Evolutionary conservation across 768 basidiomycete genomes (phyloP).

Genomic region (Lactarius quietus): DNA sequence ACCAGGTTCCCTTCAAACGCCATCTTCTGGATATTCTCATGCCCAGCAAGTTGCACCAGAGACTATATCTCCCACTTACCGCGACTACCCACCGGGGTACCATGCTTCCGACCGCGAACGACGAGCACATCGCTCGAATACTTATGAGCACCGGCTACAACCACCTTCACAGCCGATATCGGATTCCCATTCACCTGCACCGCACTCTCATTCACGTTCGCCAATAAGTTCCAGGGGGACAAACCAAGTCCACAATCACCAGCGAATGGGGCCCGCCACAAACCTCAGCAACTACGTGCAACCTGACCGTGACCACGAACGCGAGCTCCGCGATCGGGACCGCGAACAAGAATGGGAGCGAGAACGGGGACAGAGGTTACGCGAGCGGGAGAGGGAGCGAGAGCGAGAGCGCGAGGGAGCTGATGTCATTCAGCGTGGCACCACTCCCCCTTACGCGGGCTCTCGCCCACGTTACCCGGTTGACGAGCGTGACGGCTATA

Average conservation of each 20-base stretch:
- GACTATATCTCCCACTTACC: conserved; percentile 21
- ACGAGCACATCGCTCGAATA: conserved; percentile 15
- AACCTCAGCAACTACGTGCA: conserved; percentile 46
- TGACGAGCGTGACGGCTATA: conserved; percentile 25
- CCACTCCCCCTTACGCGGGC: conserved; percentile 15
- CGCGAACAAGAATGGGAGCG: conserved; percentile 25
- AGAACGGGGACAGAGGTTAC: conserved; percentile 41
- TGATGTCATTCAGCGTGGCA: conserved; percentile 12
- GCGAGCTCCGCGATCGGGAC: conserved; percentile 42
- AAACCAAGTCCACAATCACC: conserved; percentile 56
- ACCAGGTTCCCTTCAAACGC: conserved; percentile 19
- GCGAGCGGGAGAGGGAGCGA: conserved; percentile 18
- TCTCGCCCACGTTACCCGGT: conserved; percentile 29
- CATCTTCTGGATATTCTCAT: conserved; percentile 23
- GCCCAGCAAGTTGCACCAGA: conserved; percentile 25
- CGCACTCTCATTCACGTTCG: conserved; percentile 50
- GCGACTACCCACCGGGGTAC: conserved; percentile 17
- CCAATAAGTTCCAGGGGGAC: conserved; percentile 30
- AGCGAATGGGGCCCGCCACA: conserved; percentile 60
- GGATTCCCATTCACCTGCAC: conserved; percentile 28
- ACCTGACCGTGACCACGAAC: conserved; percentile 51
- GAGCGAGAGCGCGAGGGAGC: conserved; percentile 17
- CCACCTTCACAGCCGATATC: conserved; percentile 13
- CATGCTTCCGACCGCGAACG: conserved; percentile 18
- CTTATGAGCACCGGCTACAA: conserved; percentile 10